phyloP scores from a whole-genome alignment of 768 basidiomycete species.

The Podaxis pistillaris region DNA sequence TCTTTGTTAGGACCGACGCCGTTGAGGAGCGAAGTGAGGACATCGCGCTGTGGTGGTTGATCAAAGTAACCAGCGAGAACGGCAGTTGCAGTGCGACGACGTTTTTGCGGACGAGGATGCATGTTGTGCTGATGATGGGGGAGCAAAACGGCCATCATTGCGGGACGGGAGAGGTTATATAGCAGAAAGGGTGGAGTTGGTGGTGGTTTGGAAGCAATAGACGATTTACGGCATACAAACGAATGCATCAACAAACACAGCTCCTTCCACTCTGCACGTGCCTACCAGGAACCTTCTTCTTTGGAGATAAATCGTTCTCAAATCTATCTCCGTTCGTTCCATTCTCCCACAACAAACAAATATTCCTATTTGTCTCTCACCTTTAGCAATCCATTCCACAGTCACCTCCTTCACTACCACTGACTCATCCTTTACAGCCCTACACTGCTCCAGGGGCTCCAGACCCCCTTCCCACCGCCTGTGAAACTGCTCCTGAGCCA shows the following conservation, averaged over 20 bases:
- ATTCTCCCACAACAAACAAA: not conserved
- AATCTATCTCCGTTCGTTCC: slow-evolving; percentile 38
- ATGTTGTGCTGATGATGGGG: slow-evolving; percentile 29
- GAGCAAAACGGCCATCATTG: slow-evolving; percentile 29
- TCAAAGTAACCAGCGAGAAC: slow-evolving; percentile 79
- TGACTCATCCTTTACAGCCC: not conserved
- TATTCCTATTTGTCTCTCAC: slow-evolving; percentile 22
- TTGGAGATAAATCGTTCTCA: slow-evolving; percentile 30
- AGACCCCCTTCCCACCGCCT: slow-evolving; percentile 6
- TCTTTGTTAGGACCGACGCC: slow-evolving; percentile 66
- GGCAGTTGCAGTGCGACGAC: slow-evolving; percentile 66
- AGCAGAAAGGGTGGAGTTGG: slow-evolving; percentile 40
- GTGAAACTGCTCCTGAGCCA: slow-evolving; percentile 14
- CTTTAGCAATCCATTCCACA: not conserved
- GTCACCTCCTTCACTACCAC: slow-evolving; percentile 1
- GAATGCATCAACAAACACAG: slow-evolving; percentile 51
- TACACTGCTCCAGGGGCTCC: not conserved
- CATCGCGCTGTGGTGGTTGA: slow-evolving; percentile 63
- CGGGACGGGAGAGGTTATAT: slow-evolving; percentile 29
- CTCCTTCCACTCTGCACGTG: slow-evolving; percentile 42
- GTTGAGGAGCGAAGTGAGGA: slow-evolving; percentile 76
- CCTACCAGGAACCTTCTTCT: slow-evolving; percentile 38
- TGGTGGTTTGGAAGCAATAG: slow-evolving; percentile 52
- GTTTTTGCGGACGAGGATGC: slow-evolving; percentile 35
- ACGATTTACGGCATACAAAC: slow-evolving; percentile 43